Evolutionary conservation across 1,139 yeast species (phyloP).

Genomic region (Hyphopichia pseudoburtonii): DNA sequence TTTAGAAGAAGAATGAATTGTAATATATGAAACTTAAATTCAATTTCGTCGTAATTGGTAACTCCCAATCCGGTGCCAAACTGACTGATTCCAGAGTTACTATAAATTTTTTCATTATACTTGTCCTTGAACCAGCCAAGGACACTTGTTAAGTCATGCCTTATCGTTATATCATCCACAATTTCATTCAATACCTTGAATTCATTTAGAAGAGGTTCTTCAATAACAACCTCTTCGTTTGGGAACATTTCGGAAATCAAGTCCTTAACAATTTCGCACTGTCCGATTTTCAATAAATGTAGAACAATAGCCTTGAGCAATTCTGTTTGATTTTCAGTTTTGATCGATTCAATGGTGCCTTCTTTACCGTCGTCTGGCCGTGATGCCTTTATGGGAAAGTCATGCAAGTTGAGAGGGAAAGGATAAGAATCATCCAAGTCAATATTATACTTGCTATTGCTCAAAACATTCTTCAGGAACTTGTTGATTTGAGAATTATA

Average conservation of each 20-base stretch:
- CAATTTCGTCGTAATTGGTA: constrained; percentile 30
- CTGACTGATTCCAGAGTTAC: constrained; percentile 1
- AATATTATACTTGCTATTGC: constrained; percentile 28
- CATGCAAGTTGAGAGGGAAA: constrained; percentile 37
- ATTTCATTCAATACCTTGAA: constrained; percentile 35
- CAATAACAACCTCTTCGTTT: constrained; percentile 18
- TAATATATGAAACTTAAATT: constrained; percentile 63
- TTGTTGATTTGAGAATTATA: constrained; percentile 40
- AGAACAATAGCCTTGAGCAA: constrained; percentile 41
- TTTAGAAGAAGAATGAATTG: constrained; percentile 51
- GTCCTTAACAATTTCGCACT: constrained; percentile 36
- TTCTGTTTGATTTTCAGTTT: constrained; percentile 31
- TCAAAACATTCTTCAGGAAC: constrained; percentile 37
- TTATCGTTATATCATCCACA: constrained; percentile 33
- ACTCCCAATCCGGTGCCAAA: constrained; percentile 1
- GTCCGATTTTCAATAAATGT: constrained; percentile 45
- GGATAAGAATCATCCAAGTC: constrained; percentile 47
- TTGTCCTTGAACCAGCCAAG: constrained; percentile 36
- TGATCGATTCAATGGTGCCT: constrained; percentile 14
- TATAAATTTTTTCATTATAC: constrained; percentile 13
- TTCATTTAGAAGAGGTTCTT: constrained; percentile 22
- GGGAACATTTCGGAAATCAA: constrained; percentile 23
- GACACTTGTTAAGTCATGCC: constrained; percentile 36
- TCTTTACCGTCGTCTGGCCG: constrained; percentile 12
- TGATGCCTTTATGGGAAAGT: constrained; percentile 29